Evolutionary conservation across 2,329 filamentous ascomycete species (phyloP).

Genomic region (Fusarium ramigenum): DNA sequence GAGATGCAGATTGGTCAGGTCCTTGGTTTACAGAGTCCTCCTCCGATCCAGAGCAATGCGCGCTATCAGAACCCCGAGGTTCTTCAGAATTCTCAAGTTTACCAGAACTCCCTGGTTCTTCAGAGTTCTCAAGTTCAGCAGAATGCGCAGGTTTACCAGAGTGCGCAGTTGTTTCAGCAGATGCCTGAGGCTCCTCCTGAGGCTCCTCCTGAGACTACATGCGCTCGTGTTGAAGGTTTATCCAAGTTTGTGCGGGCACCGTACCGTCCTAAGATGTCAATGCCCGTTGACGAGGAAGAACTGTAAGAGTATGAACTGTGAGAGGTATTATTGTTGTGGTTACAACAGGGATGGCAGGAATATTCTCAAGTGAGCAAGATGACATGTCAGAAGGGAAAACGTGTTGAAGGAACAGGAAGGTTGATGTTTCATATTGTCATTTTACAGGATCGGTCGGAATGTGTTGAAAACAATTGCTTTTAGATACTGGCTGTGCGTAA

Average conservation of each 20-base stretch:
- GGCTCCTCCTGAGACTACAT: neutral
- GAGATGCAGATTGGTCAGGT: conserved; percentile 18
- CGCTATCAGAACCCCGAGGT: neutral
- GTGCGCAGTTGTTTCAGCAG: neutral
- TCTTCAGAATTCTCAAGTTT: neutral
- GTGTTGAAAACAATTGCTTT: conserved; percentile 1
- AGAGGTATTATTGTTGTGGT: neutral
- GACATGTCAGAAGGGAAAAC: neutral
- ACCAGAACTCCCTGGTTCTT: neutral
- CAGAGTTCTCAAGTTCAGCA: neutral
- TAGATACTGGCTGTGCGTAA: neutral
- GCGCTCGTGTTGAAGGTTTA: neutral
- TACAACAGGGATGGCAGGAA: neutral
- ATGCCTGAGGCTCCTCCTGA: neutral
- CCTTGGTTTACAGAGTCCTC: neutral
- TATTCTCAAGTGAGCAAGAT: neutral
- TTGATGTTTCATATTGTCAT: neutral
- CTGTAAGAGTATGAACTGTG: neutral
- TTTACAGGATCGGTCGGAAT: neutral
- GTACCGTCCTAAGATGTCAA: neutral
- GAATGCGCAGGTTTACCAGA: neutral
- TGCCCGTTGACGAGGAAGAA: neutral
- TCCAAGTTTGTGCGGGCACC: neutral
- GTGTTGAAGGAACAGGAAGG: neutral
- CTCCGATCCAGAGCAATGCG: neutral